Evolutionary conservation across 2,329 filamentous ascomycete species (phyloP).

Genomic region (Emmonsiellopsis sp.): DNA sequence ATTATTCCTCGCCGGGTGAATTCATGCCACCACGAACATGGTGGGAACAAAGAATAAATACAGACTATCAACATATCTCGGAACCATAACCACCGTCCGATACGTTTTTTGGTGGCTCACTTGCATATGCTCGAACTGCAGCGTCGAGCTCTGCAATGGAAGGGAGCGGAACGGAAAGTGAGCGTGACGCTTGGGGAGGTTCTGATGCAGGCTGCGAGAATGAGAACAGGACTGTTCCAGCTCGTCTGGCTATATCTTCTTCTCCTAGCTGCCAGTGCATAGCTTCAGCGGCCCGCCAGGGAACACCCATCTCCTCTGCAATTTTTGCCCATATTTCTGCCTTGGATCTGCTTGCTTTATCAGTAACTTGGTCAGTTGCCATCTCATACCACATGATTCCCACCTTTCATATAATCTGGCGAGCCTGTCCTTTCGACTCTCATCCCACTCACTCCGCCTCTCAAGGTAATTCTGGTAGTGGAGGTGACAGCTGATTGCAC

Average conservation of each 20-base stretch:
- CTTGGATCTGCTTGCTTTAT: constrained; percentile 62
- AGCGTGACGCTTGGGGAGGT: neutral
- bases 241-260: constrained; percentile 66
- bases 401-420: constrained; percentile 93
- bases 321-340: constrained; percentile 97
- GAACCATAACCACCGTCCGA: neutral
- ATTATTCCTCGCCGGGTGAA: too few species aligned
- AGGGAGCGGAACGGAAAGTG: neutral
- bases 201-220: neutral
- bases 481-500: constrained; percentile 85
- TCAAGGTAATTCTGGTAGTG: constrained; percentile 98
- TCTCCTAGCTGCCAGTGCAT: constrained; percentile 98
- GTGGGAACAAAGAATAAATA: neutral
- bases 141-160: neutral
- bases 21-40: too few species aligned
- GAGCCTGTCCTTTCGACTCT: constrained; percentile 94
- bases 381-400: constrained; percentile 2
- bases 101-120: neutral
- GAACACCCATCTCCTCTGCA: constrained; percentile 87
- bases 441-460: constrained; percentile 70
- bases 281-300: constrained; percentile 92
- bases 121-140: neutral
- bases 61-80: neutral
- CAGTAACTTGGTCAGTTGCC: constrained; percentile 6
- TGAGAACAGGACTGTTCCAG: constrained; percentile 25